phyloP scores from a whole-genome alignment of 1,284 basidiomycete genomes.

The Peniophora sp. region DNA sequence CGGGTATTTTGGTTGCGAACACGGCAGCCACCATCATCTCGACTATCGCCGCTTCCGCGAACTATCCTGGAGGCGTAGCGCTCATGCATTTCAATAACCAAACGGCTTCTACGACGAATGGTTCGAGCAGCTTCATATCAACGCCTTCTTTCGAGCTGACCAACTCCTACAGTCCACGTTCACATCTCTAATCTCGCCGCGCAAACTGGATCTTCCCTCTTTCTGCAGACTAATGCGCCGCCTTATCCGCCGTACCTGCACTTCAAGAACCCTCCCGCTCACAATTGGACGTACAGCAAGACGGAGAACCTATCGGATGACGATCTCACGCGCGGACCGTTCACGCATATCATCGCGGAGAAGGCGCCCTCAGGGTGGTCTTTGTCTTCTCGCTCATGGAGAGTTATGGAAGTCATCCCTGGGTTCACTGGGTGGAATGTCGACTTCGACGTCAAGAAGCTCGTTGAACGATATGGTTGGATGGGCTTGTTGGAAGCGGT shows the following conservation, averaged over 20 bases:
- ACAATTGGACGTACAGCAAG: conserved; percentile 69
- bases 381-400: conserved; percentile 6
- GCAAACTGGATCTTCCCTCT: conserved; percentile 88
- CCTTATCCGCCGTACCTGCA: conserved; percentile 31
- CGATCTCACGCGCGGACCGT: conserved; percentile 27
- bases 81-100: conserved; percentile 54
- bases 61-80: conserved; percentile 89
- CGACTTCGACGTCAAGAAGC: conserved; percentile 14
- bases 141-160: conserved; percentile 1
- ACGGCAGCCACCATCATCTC: conserved; percentile 41
- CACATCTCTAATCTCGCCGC: conserved; percentile 81
- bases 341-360: conserved; percentile 62
- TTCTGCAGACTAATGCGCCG: conserved; percentile 65
- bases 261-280: conserved; percentile 11
- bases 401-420: conserved; percentile 12
- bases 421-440: conserved; percentile 45
- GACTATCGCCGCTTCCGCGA: conserved; percentile 56
- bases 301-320: conserved; percentile 53
- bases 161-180: conserved; percentile 37
- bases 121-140: conserved; percentile 17
- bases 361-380: background rate
- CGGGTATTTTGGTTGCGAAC: conserved; percentile 46
- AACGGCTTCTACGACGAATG: conserved; percentile 25
- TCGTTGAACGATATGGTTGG: conserved; percentile 12
- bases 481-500: conserved; percentile 19